Base-by-base conservation (phyloP, 257 asterid species). In the Gentiana straminea region DNA sequence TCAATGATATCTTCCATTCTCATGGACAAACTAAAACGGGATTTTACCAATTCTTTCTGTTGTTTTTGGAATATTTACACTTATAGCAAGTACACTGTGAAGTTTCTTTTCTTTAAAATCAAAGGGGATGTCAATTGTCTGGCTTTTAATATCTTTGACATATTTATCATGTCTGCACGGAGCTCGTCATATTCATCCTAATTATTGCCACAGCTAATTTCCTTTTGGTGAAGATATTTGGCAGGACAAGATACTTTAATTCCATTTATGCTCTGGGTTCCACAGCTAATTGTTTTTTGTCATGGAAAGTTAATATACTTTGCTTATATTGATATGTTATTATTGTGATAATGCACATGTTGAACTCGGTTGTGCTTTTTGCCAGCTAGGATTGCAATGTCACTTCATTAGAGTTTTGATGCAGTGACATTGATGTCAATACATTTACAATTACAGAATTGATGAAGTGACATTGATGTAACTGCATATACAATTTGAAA, bases 1-100 rank as follows among this genome's bases (percentile, higher is more conserved):
- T 73, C 52, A 87, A 81, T 67, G 97, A 91, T 70, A 73, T 60
- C 35, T 84, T 97, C 54, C 97, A 91, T 73, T 82, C 89, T 33
- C 97, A 58, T 91, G 98, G 98, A 87, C 97, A 70, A 87, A 81
- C 68, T 81, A 84, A 75, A 79, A 90, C 62, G 93, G 84, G 53
- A 91, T 87, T 73, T 72, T 91, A 73, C 78, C 78, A 1, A 77
- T 87, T 58, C 93, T 91, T 11, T 68, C 82, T 2, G 49, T 65
- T 52, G 95, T 84, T 68, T 86, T 87, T 51, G 88, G 80, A 53
- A 61, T 83, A 55, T 91, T 91, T 73, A 64, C 95, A 9, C 60
- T 85, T 72, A 61, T 83, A 15, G 98, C 97, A 46, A 64, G 59
- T 63, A 50, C 69, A 51, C 78, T 77, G 55, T 77, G 81, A 70